Percentiles rank a stretch among this genome's conserved stretches.
These are phyloP conservation scores for Sisymbrium irio DNA, from an alignment of 345 rosid genomes.

Conservation along the genomic window DNA sequence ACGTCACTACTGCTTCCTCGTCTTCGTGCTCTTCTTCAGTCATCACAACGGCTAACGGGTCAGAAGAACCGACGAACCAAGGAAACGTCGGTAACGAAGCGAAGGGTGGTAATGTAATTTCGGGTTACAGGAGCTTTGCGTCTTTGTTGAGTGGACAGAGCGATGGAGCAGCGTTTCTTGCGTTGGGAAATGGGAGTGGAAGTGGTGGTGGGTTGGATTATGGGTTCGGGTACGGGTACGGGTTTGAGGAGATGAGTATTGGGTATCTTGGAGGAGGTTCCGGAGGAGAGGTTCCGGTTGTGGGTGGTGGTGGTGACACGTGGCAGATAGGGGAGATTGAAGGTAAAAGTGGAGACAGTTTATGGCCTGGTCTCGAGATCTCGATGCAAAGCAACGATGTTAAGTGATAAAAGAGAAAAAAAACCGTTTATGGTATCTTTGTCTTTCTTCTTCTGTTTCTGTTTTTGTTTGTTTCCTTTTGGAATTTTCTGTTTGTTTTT, in stretches of 20 bases:
- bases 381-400: conserved; percentile 69
- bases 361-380: conserved; percentile 87
- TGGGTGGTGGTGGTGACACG: conserved; percentile 42
- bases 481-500: conserved; percentile 9
- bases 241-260: conserved; percentile 59
- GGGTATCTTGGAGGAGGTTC: conserved; percentile 41
- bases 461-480: conserved; percentile 1
- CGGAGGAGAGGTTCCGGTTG: conserved; percentile 18
- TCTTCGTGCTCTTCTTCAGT: conserved; percentile 40
- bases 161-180: conserved; percentile 49
- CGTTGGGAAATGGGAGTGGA: conserved; percentile 42
- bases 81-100: conserved; percentile 4
- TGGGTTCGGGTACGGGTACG: conserved; percentile 58
- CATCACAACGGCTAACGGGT: conserved; percentile 32
- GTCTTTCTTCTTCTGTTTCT: conserved; percentile 19
- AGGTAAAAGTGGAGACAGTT: conserved; percentile 54
- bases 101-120: conserved; percentile 35
- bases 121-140: conserved; percentile 50
- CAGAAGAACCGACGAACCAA: neutral
- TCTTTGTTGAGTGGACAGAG: conserved; percentile 67
- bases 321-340: conserved; percentile 72
- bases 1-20: conserved; percentile 40
- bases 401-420: conserved; percentile 41
- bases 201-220: conserved; percentile 12
- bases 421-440: conserved; percentile 8